Conservation (phyloP, 2,329 filamentous ascomycete genomes). For the Bipolaris gigantea region DNA sequence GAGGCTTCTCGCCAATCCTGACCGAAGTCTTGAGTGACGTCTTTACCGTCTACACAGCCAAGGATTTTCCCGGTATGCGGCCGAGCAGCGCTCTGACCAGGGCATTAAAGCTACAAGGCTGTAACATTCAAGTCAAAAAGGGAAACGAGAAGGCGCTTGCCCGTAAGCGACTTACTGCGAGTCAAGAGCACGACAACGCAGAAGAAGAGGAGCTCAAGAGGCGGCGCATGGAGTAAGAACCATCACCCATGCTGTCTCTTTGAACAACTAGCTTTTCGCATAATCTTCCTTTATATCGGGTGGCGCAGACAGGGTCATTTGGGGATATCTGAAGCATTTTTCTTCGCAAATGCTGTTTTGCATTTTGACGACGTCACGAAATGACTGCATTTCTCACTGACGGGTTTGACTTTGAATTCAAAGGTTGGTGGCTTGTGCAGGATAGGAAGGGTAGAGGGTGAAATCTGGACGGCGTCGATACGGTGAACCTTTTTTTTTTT, state of each 20-base stretch:
- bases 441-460: not conserved
- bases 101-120: constrained; percentile 74
- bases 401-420: constrained; percentile 14
- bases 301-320: constrained; percentile 30
- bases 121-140: constrained; percentile 84
- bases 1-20: constrained; percentile 53
- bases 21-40: constrained; percentile 64
- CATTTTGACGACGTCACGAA: constrained; percentile 42
- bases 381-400: constrained; percentile 19
- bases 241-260: not conserved
- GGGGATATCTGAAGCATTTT: constrained; percentile 39
- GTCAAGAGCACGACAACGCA: constrained; percentile 47
- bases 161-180: constrained; percentile 44
- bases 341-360: constrained; percentile 35
- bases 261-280: constrained; percentile 5
- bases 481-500: constrained; percentile 19
- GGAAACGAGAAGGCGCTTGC: constrained; percentile 67
- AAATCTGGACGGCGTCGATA: not conserved
- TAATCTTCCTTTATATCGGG: constrained; percentile 28
- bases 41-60: constrained; percentile 81
- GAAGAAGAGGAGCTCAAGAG: constrained; percentile 44
- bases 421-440: constrained; percentile 9
- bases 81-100: constrained; percentile 75
- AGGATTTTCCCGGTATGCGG: constrained; percentile 84
- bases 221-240: constrained; percentile 40